Base-by-base conservation (phyloP, 805 yeast species). In the Lachancea quebecensis region DNA sequence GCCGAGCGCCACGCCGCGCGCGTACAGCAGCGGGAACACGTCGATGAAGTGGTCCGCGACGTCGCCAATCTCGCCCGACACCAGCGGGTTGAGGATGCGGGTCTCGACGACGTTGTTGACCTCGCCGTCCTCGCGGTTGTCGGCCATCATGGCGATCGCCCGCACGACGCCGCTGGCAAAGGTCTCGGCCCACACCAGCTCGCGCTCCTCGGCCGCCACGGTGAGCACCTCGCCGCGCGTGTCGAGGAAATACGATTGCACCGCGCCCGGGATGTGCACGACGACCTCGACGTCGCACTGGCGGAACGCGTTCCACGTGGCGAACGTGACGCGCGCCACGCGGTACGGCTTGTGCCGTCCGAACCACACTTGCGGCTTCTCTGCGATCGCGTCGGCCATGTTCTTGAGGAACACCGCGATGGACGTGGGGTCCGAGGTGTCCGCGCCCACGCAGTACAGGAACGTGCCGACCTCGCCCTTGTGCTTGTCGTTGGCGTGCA, bases 41-140 rank as follows among this genome's bases (percentile, higher is more conserved):
- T 55, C 47, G 31, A 65, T 63, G 29, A 63, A 65, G 21, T 53
- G 52, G 16, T 63, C 62, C 2, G 64, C 51, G 2, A 59, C 58
- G 30, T 52, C 53, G 44, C 57, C 67, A 14, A 65, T 47, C 41
- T 64, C 59, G 25, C 67, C 66, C 2, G 66, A 52, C 3, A 56
- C 52, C 35, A 93, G 75, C 4, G 97, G 97, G 55, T 88, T 84
- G 46, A 87, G 72, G 48, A 83, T 79, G 52, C 96, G 77, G 33
- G 93, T 83, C 59, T 90, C 95, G 9, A 89, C 95, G 45, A 93
- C 74, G 41, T 77, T 73, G 38, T 73, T 71, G 57, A 69, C 84
- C 67, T 82, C 88, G 42, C 88, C 95, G 42, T 85, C 88, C 51
- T 78, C 86, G 6, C 67, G 48, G 43, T 64, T 60, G 32, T 64